A percentile compares a stretch with the other conserved stretches of the same genome.
Evolutionary conservation across 2,329 filamentous ascomycete genomes (phyloP).

Genomic region (Simplicillium sp.): DNA sequence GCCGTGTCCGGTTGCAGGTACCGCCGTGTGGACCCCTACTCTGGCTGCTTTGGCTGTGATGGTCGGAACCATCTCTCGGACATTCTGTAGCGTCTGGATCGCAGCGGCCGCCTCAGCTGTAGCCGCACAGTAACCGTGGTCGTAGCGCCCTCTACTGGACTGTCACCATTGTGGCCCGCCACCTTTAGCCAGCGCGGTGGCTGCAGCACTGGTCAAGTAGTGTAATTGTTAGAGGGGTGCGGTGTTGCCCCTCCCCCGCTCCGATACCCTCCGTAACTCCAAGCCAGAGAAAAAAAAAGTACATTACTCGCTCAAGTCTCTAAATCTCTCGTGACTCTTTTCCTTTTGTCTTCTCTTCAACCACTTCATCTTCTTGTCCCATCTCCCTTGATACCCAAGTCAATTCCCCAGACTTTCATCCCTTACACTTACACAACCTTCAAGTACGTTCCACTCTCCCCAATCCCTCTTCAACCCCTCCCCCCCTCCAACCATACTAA

Average conservation of each 20-base stretch:
- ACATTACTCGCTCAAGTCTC: neutral
- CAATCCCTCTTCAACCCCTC: slow-evolving; percentile 1
- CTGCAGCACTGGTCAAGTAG: too few species aligned
- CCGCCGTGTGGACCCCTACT: too few species aligned
- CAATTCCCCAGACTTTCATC: neutral
- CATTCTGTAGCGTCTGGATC: too few species aligned
- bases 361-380: neutral
- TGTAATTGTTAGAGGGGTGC: too few species aligned
- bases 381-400: neutral
- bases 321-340: neutral
- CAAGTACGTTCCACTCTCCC: neutral
- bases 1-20: too few species aligned
- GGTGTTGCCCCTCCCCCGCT: neutral
- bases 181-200: neutral
- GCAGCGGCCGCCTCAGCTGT: too few species aligned
- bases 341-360: neutral
- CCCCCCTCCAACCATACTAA: slow-evolving; percentile 15
- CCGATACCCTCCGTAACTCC: neutral
- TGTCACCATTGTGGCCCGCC: neutral
- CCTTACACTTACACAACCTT: neutral
- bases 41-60: too few species aligned
- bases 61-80: too few species aligned
- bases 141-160: too few species aligned
- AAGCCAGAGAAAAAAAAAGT: too few species aligned
- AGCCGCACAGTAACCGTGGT: too few species aligned